Percentiles rank a stretch among this genome's conserved stretches.
Evolutionary conservation across 2,329 filamentous ascomycete species (phyloP).

Genomic region (Penicillium psychrosexuale): DNA sequence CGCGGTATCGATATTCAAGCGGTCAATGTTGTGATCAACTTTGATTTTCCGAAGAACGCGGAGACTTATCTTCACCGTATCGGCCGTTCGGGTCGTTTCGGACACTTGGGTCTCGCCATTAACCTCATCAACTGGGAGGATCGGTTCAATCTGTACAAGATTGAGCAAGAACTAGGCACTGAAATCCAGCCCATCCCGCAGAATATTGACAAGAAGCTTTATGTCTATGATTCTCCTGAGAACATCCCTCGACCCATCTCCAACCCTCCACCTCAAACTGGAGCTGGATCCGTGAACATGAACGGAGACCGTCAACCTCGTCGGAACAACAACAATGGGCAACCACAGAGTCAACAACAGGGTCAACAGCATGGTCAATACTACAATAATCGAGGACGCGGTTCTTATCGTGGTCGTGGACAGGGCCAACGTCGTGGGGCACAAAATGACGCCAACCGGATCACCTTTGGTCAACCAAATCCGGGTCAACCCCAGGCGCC

Average conservation of each 20-base stretch:
- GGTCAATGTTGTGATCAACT: conserved; percentile 99
- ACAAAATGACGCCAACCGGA: conserved; percentile 32
- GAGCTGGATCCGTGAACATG: conserved; percentile 18
- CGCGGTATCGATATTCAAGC: conserved; percentile 99
- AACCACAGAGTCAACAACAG: conserved; percentile 3
- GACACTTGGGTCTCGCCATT: conserved; percentile 94
- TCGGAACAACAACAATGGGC: conserved; percentile 34
- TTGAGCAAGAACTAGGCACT: conserved; percentile 93
- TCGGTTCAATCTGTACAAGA: conserved; percentile 97
- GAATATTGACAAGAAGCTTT: conserved; percentile 94
- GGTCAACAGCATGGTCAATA: conserved; percentile 41
- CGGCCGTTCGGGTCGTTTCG: conserved; percentile 93
- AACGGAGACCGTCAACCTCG: conserved; percentile 33
- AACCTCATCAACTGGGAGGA: conserved; percentile 99
- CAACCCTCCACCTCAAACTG: conserved; percentile 45
- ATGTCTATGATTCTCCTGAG: conserved; percentile 96
- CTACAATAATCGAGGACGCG: conserved; percentile 38
- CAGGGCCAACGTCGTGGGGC: conserved; percentile 43
- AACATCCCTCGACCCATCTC: conserved; percentile 82
- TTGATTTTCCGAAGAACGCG: conserved; percentile 98
- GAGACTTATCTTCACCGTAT: conserved; percentile 99
- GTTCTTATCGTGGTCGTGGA: conserved; percentile 45
- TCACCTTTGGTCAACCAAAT: conserved; percentile 28
- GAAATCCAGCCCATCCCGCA: conserved; percentile 96
- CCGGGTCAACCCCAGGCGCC: conserved; percentile 32